Conservation (phyloP, 371 early-diverging fungal genomes). For the Lichtheimia hyalospora region DNA sequence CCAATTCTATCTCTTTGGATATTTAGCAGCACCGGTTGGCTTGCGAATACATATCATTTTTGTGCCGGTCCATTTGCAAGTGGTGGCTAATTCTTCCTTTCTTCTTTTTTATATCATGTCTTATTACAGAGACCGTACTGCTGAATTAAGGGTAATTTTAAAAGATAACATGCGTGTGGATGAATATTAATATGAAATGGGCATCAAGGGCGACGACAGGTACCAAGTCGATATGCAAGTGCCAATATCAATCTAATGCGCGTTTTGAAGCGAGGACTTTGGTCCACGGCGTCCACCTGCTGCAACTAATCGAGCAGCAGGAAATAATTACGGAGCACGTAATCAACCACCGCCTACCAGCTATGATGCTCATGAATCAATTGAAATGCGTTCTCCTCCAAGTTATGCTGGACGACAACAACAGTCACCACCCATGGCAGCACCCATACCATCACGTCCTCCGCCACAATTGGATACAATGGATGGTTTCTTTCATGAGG, state of each 20-base stretch:
- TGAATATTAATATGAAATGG: not conserved
- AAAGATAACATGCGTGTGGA: not conserved
- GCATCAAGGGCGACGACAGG: not conserved
- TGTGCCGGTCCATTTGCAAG: too few relatives aligned
- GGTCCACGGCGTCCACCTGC: constrained; percentile 14
- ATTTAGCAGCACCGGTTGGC: too few relatives aligned
- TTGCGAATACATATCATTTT: too few relatives aligned
- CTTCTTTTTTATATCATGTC: constrained; percentile 1
- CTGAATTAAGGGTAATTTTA: constrained; percentile 11
- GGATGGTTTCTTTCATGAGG: constrained; percentile 43
- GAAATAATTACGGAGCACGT: not conserved
- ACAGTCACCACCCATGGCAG: too few relatives aligned
- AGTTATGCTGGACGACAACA: too few relatives aligned
- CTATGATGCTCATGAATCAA: constrained; percentile 8
- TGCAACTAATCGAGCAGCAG: not conserved
- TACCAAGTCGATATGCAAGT: too few relatives aligned
- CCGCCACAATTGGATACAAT: constrained; percentile 26
- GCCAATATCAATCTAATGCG: too few relatives aligned
- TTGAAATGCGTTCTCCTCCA: constrained; percentile 16
- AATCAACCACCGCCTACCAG: not conserved
- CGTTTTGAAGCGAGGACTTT: constrained; percentile 3
- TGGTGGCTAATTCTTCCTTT: not conserved
- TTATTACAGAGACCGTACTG: constrained; percentile 17
- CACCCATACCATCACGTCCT: constrained; percentile 10
- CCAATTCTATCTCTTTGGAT: too few relatives aligned